Conservation (phyloP, 1,284 basidiomycete genomes). For the Cystobasidium slooffiae region DNA sequence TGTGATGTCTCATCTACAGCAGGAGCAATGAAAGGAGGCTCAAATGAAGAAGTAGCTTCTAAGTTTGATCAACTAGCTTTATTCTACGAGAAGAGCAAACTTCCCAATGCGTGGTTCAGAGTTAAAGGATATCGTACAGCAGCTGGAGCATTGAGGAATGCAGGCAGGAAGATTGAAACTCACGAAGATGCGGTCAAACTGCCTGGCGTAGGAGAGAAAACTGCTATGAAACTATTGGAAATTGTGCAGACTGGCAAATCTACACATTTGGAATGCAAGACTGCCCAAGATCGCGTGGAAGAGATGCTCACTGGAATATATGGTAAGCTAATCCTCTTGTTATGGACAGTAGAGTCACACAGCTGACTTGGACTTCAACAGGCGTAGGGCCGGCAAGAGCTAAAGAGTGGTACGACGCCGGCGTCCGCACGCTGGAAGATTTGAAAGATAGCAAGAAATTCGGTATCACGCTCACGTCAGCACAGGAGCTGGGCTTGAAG, state of each 20-base stretch:
- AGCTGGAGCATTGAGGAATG: conserved; percentile 44
- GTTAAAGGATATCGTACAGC: conserved; percentile 46
- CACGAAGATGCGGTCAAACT: conserved; percentile 69
- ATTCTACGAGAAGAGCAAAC: conserved; percentile 44
- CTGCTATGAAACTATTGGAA: conserved; percentile 77
- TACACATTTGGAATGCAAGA: conserved; percentile 66
- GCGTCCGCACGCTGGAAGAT: conserved; percentile 78
- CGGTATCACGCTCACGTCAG: conserved; percentile 66
- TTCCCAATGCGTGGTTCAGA: conserved; percentile 41
- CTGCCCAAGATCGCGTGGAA: conserved; percentile 65
- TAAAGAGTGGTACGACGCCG: conserved; percentile 71
- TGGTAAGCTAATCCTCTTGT: conserved; percentile 45
- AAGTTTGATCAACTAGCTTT: conserved; percentile 42
- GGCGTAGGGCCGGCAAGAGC: conserved; percentile 77
- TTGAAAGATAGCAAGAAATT: conserved; percentile 63
- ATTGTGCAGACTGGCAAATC: conserved; percentile 72
- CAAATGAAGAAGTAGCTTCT: conserved; percentile 46
- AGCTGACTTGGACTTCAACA: too few relatives aligned
- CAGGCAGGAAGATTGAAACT: conserved; percentile 61
- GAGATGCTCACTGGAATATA: conserved; percentile 67
- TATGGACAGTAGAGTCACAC: too few relatives aligned
- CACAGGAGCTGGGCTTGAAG: conserved; percentile 70
- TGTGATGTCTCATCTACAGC: conserved; percentile 24
- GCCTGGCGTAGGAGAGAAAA: conserved; percentile 71
- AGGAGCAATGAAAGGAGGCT: conserved; percentile 30